Conservation (phyloP, 805 yeast genomes). For the Tetrapisispora arboricola region DNA sequence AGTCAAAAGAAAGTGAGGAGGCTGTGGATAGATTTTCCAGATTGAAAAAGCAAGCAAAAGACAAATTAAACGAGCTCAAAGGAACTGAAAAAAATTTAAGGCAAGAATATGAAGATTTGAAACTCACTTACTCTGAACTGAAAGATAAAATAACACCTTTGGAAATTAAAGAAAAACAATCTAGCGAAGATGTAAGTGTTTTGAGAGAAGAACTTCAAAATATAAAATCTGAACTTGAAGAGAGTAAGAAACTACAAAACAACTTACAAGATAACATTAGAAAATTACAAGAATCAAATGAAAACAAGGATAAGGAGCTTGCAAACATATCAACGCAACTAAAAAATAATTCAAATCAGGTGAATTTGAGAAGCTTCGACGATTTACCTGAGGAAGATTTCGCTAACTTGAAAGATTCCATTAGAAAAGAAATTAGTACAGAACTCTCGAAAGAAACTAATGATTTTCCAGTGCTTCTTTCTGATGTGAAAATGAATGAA, state of each 20-base stretch:
- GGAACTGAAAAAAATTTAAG: constrained; percentile 32
- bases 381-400: not conserved
- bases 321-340: constrained; percentile 8
- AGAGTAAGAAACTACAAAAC: not conserved
- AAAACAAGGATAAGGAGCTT: not conserved
- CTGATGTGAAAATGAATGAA: constrained; percentile 4
- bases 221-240: constrained; percentile 15
- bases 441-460: constrained; percentile 6
- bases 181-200: constrained; percentile 1
- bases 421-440: constrained; percentile 20
- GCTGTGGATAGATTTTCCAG: constrained; percentile 25
- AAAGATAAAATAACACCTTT: constrained; percentile 12
- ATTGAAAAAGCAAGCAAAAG: constrained; percentile 29
- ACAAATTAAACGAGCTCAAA: constrained; percentile 23
- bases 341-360: not conserved
- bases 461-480: constrained; percentile 1
- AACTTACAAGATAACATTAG: not conserved
- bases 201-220: constrained; percentile 8
- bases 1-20: constrained; percentile 23
- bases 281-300: constrained; percentile 13
- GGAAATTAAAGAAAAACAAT: constrained; percentile 7
- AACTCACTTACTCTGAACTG: constrained; percentile 6
- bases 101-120: constrained; percentile 27
- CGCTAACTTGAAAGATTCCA: constrained; percentile 6
- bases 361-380: not conserved